A percentile compares a stretch with the other conserved stretches of the same genome.
These are phyloP conservation scores for Pholiota conissans DNA, from an alignment of 768 basidiomycete species.

Conservation along the genomic window DNA sequence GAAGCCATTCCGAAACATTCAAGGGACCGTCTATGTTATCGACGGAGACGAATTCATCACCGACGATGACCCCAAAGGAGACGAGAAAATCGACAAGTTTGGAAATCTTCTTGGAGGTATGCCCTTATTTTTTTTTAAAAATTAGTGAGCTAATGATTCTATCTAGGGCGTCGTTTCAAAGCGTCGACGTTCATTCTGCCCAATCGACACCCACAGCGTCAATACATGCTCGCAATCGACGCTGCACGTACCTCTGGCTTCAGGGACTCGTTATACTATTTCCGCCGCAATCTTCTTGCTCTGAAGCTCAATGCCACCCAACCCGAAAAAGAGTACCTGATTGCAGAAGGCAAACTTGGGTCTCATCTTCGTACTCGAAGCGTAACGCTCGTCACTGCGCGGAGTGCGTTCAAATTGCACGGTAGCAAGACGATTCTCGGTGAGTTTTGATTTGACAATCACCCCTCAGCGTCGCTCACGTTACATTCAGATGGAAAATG, in stretches of 20 bases:
- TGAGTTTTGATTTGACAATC: slow-evolving; percentile 44
- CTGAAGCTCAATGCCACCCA: slow-evolving; percentile 90
- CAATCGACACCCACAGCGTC: slow-evolving; percentile 76
- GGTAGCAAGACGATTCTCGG: slow-evolving; percentile 89
- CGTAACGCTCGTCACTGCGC: slow-evolving; percentile 90
- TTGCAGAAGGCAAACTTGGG: slow-evolving; percentile 84
- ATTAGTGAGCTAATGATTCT: too few species aligned
- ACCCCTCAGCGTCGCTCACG: too few species aligned
- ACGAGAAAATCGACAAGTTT: slow-evolving; percentile 43
- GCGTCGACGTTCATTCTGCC: slow-evolving; percentile 87
- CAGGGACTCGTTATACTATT: slow-evolving; percentile 97
- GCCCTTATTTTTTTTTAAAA: too few species aligned
- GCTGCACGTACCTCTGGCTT: slow-evolving; percentile 96
- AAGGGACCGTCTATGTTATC: slow-evolving; percentile 86
- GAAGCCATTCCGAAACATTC: slow-evolving; percentile 83
- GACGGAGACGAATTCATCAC: slow-evolving; percentile 85
- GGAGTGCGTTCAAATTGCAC: slow-evolving; percentile 93
- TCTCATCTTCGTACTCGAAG: slow-evolving; percentile 87
- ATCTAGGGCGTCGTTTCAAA: slow-evolving; percentile 91
- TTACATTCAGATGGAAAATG: slow-evolving; percentile 86
- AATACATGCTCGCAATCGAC: slow-evolving; percentile 97
- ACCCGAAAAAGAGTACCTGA: slow-evolving; percentile 90
- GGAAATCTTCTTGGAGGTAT: too few species aligned
- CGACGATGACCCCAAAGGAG: slow-evolving; percentile 55
- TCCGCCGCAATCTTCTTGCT: slow-evolving; percentile 87